phyloP scores from a whole-genome alignment of 1,284 basidiomycete genomes.

The Gomphus bonarii region DNA sequence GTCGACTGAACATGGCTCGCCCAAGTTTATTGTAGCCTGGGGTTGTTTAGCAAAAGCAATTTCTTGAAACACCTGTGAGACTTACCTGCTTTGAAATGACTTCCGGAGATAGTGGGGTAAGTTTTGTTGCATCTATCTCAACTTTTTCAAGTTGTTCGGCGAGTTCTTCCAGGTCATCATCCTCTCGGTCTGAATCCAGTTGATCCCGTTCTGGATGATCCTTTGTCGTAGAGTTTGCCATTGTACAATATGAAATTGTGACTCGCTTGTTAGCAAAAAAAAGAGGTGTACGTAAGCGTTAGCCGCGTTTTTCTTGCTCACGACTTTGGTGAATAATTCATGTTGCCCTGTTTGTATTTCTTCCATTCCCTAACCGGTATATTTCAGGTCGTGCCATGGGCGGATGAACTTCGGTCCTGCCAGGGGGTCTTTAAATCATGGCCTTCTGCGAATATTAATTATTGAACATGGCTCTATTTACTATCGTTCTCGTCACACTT shows the following conservation, averaged over 20 bases:
- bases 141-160: conserved; percentile 45
- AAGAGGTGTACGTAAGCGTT: background rate
- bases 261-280: background rate
- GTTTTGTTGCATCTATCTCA: conserved; percentile 67
- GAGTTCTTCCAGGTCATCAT: conserved; percentile 41
- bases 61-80: background rate
- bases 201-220: conserved; percentile 30
- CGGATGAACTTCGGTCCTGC: background rate
- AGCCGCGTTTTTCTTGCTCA: background rate
- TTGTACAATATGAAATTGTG: background rate
- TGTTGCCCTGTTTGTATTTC: background rate
- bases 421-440: background rate
- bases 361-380: background rate
- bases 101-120: conserved; percentile 89
- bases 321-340: background rate
- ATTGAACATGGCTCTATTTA: background rate
- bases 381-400: background rate
- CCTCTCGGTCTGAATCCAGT: conserved; percentile 51
- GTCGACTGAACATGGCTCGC: conserved; percentile 26
- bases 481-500: background rate
- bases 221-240: background rate
- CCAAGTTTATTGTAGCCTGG: conserved; percentile 82
- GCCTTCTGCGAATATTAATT: background rate
- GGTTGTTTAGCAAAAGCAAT: conserved; percentile 4
- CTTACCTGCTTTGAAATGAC: conserved; percentile 96